Evolutionary conservation across 441 rosid genomes (phyloP).

Genomic region (Capsella rubella): DNA sequence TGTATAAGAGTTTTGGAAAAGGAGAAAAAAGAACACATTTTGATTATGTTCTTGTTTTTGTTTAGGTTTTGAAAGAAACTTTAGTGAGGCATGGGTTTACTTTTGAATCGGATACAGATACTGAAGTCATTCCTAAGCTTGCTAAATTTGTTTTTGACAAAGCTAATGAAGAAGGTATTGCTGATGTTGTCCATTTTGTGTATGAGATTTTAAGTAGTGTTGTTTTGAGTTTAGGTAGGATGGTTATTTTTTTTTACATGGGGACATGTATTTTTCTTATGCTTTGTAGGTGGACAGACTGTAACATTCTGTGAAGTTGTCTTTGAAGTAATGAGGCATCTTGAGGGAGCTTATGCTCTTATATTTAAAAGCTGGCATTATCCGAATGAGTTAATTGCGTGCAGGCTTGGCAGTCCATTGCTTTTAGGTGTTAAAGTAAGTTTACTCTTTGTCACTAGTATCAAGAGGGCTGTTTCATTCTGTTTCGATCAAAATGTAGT

Average conservation of each 20-base stretch:
- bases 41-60: constrained; percentile 12
- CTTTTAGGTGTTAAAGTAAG: constrained; percentile 96
- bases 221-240: constrained; percentile 2
- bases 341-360: constrained; percentile 99
- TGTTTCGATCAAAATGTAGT: neutral
- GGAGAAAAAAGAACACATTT: neutral
- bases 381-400: constrained; percentile 94
- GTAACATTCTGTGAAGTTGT: constrained; percentile 93
- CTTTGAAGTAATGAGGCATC: constrained; percentile 94
- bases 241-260: neutral
- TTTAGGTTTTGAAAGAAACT: constrained; percentile 79
- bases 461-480: constrained; percentile 16
- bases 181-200: neutral
- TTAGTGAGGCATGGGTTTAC: constrained; percentile 83
- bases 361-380: constrained; percentile 91
- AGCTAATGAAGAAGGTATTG: constrained; percentile 78
- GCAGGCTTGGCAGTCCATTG: constrained; percentile 98
- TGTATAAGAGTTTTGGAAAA: neutral
- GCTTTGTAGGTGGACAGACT: constrained; percentile 66
- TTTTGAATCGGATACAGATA: constrained; percentile 91
- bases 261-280: constrained; percentile 10
- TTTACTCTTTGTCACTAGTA: constrained; percentile 5
- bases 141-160: constrained; percentile 90
- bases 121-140: constrained; percentile 96
- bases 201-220: neutral